Evolutionary conservation across 305 asterid species (phyloP).

Genomic region (Solanum hybrid): DNA sequence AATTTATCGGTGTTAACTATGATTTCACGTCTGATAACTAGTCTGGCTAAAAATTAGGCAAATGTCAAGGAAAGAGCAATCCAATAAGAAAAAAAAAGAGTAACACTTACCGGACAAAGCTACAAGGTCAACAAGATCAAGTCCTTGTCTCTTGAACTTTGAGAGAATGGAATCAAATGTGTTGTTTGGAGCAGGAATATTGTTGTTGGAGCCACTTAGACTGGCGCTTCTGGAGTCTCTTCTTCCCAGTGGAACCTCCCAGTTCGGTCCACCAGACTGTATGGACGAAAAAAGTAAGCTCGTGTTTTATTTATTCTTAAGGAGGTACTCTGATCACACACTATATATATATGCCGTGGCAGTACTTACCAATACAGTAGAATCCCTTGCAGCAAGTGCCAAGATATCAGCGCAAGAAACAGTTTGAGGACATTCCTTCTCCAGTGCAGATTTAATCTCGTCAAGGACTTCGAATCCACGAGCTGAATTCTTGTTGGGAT

Average conservation of each 20-base stretch:
- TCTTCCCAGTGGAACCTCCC: constrained; percentile 86
- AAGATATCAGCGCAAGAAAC: constrained; percentile 68
- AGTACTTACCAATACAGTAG: constrained; percentile 52
- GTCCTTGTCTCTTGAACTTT: constrained; percentile 64
- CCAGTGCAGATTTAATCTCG: constrained; percentile 35
- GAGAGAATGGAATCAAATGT: constrained; percentile 81
- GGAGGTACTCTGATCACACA: not conserved
- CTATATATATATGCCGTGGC: not conserved
- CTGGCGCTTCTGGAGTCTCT: constrained; percentile 81
- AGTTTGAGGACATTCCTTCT: constrained; percentile 35
- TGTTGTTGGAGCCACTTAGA: constrained; percentile 73
- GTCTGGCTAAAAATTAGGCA: not conserved
- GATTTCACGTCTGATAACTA: not conserved
- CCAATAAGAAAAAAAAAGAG: too few relatives aligned
- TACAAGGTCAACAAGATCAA: constrained; percentile 73
- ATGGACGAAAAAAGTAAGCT: not conserved
- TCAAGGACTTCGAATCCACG: constrained; percentile 43
- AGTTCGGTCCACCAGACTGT: constrained; percentile 81
- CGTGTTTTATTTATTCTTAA: not conserved
- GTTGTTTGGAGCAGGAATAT: constrained; percentile 91
- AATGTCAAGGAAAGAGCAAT: not conserved
- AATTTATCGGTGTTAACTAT: not conserved
- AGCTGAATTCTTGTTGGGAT: constrained; percentile 36
- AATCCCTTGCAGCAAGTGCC: constrained; percentile 80
- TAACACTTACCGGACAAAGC: constrained; percentile 62